Conservation (phyloP, 2,329 filamentous ascomycete genomes). For the Phaeosphaeriaceae sp. region DNA sequence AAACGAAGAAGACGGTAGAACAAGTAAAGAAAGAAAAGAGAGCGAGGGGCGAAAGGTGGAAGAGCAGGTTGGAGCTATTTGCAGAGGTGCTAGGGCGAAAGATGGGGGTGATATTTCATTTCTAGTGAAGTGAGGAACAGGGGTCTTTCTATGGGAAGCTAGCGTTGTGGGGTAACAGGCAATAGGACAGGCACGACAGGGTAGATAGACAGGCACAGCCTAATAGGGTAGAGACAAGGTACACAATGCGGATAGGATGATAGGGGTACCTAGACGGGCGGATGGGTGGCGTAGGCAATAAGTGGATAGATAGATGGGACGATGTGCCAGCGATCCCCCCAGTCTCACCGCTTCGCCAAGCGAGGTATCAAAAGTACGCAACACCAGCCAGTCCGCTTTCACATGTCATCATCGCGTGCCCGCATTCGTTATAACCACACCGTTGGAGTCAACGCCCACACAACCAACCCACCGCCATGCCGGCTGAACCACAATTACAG, state of each 20-base stretch:
- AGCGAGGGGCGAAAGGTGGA: neutral
- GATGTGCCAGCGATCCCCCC: constrained; percentile 19
- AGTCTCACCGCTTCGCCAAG: constrained; percentile 27
- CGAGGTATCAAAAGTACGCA: constrained; percentile 12
- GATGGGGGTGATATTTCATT: too few relatives aligned
- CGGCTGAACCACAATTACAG: neutral
- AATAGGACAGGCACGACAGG: too few relatives aligned
- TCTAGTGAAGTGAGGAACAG: too few relatives aligned
- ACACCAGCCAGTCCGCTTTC: neutral
- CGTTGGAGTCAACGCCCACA: neutral
- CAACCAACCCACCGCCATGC: neutral
- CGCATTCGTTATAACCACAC: too few relatives aligned
- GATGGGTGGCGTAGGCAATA: too few relatives aligned
- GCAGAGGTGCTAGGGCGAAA: neutral
- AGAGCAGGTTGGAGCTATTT: neutral
- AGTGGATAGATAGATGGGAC: too few relatives aligned
- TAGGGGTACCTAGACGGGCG: too few relatives aligned
- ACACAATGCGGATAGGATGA: too few relatives aligned
- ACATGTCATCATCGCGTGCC: constrained; percentile 5
- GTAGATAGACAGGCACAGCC: too few relatives aligned
- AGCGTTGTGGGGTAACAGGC: constrained; percentile 11
- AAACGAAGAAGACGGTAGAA: neutral
- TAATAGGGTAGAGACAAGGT: too few relatives aligned
- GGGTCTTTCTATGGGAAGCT: constrained; percentile 9
- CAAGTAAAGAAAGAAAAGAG: neutral